phyloP scores from a whole-genome alignment of 73 alveolate species.

The Symbiodinium pilosum region DNA sequence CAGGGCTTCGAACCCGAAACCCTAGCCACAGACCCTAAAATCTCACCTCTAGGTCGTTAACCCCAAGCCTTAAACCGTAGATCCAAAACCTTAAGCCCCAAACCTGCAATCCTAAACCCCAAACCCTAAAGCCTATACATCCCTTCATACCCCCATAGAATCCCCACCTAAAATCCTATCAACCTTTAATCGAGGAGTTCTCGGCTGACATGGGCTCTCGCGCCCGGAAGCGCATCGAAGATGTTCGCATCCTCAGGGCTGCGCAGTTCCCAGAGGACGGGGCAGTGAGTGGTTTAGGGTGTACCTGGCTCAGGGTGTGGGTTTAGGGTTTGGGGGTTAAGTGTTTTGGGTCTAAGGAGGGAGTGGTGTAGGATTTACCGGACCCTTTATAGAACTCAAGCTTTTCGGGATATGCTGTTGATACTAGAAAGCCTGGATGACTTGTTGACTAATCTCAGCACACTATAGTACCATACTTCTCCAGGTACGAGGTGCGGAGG shows the following conservation, averaged over 20 bases:
- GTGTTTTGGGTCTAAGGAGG: too few species aligned
- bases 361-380: too few species aligned
- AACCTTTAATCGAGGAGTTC: background rate
- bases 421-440: too few species aligned
- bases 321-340: background rate
- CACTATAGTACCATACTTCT: too few species aligned
- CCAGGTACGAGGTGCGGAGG: too few species aligned
- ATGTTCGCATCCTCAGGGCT: conserved; percentile 68
- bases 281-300: background rate
- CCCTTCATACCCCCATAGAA: background rate
- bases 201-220: conserved; percentile 94
- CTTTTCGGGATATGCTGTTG: too few species aligned
- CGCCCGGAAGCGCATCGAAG: conserved; percentile 91
- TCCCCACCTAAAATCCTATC: background rate
- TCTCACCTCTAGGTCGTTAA: background rate
- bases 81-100: background rate
- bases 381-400: too few species aligned
- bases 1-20: background rate
- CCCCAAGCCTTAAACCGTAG: background rate
- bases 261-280: conserved; percentile 68
- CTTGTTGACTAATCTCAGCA: too few species aligned
- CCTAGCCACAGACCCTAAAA: background rate
- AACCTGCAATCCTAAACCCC: too few species aligned
- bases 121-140: background rate
- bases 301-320: background rate